Base-by-base conservation (phyloP, 768 basidiomycete genomes). In the Trametes cingulata region DNA sequence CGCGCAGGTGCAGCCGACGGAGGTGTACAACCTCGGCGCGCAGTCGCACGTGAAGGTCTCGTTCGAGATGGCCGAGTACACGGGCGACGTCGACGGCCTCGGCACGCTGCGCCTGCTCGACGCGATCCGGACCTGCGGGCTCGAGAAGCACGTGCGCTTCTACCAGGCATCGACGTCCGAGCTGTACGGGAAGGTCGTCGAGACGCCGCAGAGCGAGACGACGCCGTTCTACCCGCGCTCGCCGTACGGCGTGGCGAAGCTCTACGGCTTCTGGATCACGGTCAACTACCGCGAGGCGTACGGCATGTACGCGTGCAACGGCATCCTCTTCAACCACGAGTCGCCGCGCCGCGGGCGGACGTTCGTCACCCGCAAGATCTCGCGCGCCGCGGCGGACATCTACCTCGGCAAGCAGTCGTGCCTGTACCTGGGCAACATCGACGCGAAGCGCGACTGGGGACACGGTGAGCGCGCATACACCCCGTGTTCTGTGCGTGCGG, bases 21-120 rank as follows among this genome's bases (percentile, higher is more conserved):
- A 98, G 76, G 88, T 98, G 61, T 98, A 97, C 85, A 98, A 98
- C 75, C 88, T 98, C 52, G 95, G 94, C 45, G 95, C 95, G 15
- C 95, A 98, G 74, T 94, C 92, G 42, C 95, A 98, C 78, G 95
- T 98, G 80, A 98, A 98, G 75, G 95, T 98, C 65, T 97, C 95
- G 25, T 98, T 98, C 74, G 96, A 98, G 75, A 96, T 98, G 93
- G 93, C 95, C 24, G 95, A 98, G 76, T 98, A 98, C 78, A 98
- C 96, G 0, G 95, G 92, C 51, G 96, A 98, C 70, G 95, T 98
- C 49, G 95, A 98, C 68, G 95, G 88, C 8, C 82, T 98, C 40
- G 95, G 95, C 54, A 98, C 95, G 6, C 85, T 98, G 48, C 92
- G 95, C 67, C 84, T 98, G 59, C 88, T 98, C 58, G 96, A 98